A percentile compares a stretch with the other conserved stretches of the same genome.
Evolutionary conservation across 306 rosid genomes (phyloP).

Genomic region (Senna tora): DNA sequence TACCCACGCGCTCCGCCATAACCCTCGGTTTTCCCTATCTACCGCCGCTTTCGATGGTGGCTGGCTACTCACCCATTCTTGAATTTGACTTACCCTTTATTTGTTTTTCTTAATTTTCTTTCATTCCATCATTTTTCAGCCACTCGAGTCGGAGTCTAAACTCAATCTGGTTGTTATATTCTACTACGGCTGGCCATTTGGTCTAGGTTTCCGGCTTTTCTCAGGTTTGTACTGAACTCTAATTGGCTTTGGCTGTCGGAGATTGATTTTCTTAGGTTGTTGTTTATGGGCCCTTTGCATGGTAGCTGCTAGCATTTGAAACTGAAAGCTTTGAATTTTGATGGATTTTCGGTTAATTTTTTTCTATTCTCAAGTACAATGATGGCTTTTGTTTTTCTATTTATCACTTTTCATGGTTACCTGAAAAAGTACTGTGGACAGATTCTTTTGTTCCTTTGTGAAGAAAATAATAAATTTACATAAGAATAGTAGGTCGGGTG

Average conservation of each 20-base stretch:
- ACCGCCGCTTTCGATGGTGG: neutral
- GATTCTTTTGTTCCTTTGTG: neutral
- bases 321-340: neutral
- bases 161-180: neutral
- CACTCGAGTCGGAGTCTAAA: neutral
- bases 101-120: neutral
- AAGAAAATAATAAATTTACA: neutral
- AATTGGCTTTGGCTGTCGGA: neutral
- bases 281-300: neutral
- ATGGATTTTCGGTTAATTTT: neutral
- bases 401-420: neutral
- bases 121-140: neutral
- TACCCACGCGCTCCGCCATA: neutral
- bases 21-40: neutral
- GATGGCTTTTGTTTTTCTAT: neutral
- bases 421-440: neutral
- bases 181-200: neutral
- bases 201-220: conserved; percentile 26
- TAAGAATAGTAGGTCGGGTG: too few species aligned
- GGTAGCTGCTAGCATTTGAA: neutral
- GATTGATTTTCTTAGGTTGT: neutral
- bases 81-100: neutral
- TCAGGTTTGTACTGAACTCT: neutral
- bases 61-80: neutral
- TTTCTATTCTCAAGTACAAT: neutral